Evolutionary conservation across 495 filamentous ascomycete genomes (phyloP).

Genomic region (Darksidea phi): DNA sequence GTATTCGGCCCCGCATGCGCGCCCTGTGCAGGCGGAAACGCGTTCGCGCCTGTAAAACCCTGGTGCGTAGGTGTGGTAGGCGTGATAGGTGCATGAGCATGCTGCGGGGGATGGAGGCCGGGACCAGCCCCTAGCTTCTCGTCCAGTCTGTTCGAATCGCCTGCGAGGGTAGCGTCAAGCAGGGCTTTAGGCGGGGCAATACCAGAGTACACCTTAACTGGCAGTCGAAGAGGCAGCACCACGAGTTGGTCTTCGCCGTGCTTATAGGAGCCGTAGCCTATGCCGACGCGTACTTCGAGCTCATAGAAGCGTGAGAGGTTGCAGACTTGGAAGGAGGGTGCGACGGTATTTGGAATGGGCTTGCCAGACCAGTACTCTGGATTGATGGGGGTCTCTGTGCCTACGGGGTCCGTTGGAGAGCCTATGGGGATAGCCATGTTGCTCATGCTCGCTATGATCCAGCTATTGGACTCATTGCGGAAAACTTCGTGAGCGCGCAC

Average conservation of each 20-base stretch:
- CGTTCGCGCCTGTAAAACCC: constrained; percentile 14
- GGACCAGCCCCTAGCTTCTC: not conserved
- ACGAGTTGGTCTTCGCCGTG: constrained; percentile 56
- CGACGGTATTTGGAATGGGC: constrained; percentile 75
- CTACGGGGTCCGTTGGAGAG: constrained; percentile 55
- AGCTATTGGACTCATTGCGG: constrained; percentile 63
- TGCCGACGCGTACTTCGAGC: constrained; percentile 74
- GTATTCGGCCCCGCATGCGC: constrained; percentile 23
- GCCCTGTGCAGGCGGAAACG: constrained; percentile 29
- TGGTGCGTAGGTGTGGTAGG: constrained; percentile 12
- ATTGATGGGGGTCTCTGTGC: constrained; percentile 67
- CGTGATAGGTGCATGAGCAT: constrained; percentile 33
- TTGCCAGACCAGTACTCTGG: constrained; percentile 64
- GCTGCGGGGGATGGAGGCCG: constrained; percentile 31
- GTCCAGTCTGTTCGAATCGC: constrained; percentile 1
- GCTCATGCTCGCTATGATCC: constrained; percentile 66
- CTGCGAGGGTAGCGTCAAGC: constrained; percentile 60
- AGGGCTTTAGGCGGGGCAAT: constrained; percentile 78
- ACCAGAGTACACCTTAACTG: constrained; percentile 82
- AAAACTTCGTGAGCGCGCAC: constrained; percentile 70
- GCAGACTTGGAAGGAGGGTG: constrained; percentile 83
- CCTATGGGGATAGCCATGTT: constrained; percentile 66
- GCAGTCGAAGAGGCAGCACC: constrained; percentile 73
- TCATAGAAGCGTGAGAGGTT: constrained; percentile 81
- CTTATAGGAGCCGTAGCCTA: constrained; percentile 56